Evolutionary conservation across 495 filamentous ascomycete genomes (phyloP), one percentile per base, ranked within the genome.

Genomic region (Neurospora cerealis): DNA sequence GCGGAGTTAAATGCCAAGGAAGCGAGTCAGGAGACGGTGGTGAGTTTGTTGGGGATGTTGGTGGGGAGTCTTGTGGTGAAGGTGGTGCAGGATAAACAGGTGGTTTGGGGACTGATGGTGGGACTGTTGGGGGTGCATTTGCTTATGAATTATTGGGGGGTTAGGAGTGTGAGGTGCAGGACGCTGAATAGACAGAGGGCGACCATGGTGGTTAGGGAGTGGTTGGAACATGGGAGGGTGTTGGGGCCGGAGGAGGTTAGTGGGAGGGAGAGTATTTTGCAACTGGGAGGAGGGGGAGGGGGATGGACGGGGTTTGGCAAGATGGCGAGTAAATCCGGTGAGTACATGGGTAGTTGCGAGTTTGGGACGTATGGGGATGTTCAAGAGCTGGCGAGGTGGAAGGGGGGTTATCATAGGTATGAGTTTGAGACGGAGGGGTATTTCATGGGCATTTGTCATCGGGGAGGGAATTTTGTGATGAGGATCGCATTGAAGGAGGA

Each of bases 1-100:
- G 95, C 93, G 13, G 95, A 98, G 80, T 85, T 98, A 60, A 98
- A 97, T 83, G 95, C 95, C 70, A 89, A 99, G 89, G 95, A 99
- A 79, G 95, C 94, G 32, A 95, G 93, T 74, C 95, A 99, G 84
- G 95, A 99, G 83, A 99, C 95, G 0, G 87, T 98, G 44, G 94
- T 99, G 71, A 95, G 93, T 3, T 86, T 99, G 46, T 42, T 97
- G 46, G 95, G 95, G 1, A 96, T 97, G 93, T 85, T 97, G 73
- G 91, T 87, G 28, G 95, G 95, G 0, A 95, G 90, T 71, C 73
- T 97, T 21, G 89, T 98, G 8, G 91, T 98, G 11, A 90, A 92
- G 5, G 83, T 87, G 75, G 88, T 97, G 17, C 90, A 91, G 44
- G 88, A 91, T 34, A 88, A 89, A 75, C 79, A 85, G 21, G 88